Conservation (phyloP, 495 filamentous ascomycete species). For the Poronia punctata region DNA sequence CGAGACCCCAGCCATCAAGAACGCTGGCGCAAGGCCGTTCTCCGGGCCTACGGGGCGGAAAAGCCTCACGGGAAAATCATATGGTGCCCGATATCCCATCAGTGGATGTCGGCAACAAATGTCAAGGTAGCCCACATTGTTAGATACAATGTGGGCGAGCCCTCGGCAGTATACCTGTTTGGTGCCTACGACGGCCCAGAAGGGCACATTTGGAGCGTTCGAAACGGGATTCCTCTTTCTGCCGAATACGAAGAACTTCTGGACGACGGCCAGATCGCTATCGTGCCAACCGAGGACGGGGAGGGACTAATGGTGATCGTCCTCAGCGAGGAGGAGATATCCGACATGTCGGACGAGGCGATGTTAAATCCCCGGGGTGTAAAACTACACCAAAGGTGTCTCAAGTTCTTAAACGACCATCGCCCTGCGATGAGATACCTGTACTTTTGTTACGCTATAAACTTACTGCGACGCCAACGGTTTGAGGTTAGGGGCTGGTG, state of each 20-base stretch:
- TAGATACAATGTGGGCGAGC: neutral
- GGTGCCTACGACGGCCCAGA: neutral
- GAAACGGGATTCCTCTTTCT: neutral
- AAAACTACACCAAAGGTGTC: neutral
- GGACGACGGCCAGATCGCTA: neutral
- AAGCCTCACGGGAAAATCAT: too few species aligned
- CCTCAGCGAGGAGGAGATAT: neutral
- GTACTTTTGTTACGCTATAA: neutral
- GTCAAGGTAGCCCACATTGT: slow-evolving; percentile 7
- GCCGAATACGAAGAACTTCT: neutral
- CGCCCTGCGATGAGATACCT: neutral
- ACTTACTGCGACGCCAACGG: neutral
- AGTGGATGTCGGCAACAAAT: too few species aligned
- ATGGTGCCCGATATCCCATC: too few species aligned
- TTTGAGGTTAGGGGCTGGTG: neutral
- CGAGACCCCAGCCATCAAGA: too few species aligned
- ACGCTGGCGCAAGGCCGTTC: too few species aligned
- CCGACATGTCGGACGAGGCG: too few species aligned
- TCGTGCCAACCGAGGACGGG: neutral
- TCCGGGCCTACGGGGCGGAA: too few species aligned
- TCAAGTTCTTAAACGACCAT: neutral
- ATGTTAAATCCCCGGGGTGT: too few species aligned
- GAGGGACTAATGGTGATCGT: neutral
- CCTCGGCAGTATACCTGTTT: neutral
- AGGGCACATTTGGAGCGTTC: neutral